A percentile compares a stretch with the other conserved stretches of the same genome.
phyloP scores from a whole-genome alignment of 192 early-diverging fungal genomes.

The Podila epigama region DNA sequence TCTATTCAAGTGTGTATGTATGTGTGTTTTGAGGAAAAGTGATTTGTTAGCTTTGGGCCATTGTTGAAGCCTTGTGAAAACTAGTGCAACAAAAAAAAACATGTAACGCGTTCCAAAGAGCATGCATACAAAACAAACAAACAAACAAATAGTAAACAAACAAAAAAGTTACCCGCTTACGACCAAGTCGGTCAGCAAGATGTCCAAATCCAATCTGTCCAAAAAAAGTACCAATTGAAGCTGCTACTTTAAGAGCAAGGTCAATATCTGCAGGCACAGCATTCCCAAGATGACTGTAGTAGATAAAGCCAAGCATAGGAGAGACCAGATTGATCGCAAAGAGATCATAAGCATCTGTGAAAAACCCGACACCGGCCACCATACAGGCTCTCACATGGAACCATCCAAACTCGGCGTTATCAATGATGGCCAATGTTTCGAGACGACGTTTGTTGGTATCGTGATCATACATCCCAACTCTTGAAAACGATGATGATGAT shows the following conservation, averaged over 20 bases:
- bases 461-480: conserved; percentile 8
- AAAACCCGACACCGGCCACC: conserved; percentile 81
- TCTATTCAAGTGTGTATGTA: too few species aligned
- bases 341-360: conserved; percentile 93
- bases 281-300: conserved; percentile 47
- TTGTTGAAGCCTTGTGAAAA: too few species aligned
- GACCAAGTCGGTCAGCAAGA: conserved; percentile 86
- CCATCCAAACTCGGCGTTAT: conserved; percentile 76
- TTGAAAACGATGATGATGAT: conserved; percentile 11
- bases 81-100: too few species aligned
- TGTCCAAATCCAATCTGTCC: conserved; percentile 86
- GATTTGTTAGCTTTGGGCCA: too few species aligned
- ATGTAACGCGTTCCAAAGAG: too few species aligned
- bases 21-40: too few species aligned
- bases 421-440: conserved; percentile 38
- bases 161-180: conserved; percentile 65
- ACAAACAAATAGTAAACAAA: background rate
- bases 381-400: conserved; percentile 76
- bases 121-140: background rate
- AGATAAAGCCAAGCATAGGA: conserved; percentile 81
- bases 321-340: conserved; percentile 91
- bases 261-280: conserved; percentile 71
- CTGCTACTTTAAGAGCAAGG: conserved; percentile 83
- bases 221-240: conserved; percentile 85
- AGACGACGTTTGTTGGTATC: conserved; percentile 23